Evolutionary conservation across 768 basidiomycete genomes (phyloP).

Genomic region (Mrakia hoshinonis): DNA sequence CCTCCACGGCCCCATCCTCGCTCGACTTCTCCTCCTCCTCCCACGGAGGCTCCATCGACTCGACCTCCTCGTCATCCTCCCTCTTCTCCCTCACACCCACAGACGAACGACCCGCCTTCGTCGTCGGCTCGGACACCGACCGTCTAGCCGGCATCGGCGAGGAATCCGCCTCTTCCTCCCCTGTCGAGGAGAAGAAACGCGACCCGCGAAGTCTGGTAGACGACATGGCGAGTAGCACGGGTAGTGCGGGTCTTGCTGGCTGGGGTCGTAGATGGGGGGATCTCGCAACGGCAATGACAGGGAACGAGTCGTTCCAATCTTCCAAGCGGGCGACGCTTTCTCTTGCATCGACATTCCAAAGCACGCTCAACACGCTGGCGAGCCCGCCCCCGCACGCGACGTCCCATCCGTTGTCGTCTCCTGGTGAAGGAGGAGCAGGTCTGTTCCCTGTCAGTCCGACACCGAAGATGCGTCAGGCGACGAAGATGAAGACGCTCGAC

Average conservation of each 20-base stretch:
- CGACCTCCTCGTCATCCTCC: neutral
- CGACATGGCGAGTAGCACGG: neutral
- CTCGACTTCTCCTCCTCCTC: neutral
- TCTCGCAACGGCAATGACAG: conserved; percentile 5
- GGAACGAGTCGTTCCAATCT: conserved; percentile 19
- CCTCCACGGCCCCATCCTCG: neutral
- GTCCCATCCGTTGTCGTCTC: neutral
- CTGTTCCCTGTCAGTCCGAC: neutral
- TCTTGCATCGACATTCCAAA: conserved; percentile 1
- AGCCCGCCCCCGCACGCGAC: neutral
- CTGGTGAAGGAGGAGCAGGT: too few species aligned
- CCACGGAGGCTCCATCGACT: conserved; percentile 5
- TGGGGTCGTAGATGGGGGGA: conserved; percentile 24
- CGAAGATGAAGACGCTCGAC: neutral
- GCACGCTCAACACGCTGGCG: neutral
- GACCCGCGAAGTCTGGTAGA: conserved; percentile 10
- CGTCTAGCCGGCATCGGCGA: neutral
- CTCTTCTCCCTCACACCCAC: conserved; percentile 12
- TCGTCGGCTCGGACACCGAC: neutral
- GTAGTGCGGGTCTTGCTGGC: neutral
- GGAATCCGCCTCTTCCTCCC: too few species aligned
- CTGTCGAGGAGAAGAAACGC: neutral
- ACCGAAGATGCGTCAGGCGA: neutral
- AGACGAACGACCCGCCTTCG: neutral
- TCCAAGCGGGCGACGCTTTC: conserved; percentile 19